A percentile compares a stretch with the other conserved stretches of the same genome.
These are phyloP conservation scores for Pleurotus platypus DNA, from an alignment of 768 basidiomycete genomes.

Conservation along the genomic window DNA sequence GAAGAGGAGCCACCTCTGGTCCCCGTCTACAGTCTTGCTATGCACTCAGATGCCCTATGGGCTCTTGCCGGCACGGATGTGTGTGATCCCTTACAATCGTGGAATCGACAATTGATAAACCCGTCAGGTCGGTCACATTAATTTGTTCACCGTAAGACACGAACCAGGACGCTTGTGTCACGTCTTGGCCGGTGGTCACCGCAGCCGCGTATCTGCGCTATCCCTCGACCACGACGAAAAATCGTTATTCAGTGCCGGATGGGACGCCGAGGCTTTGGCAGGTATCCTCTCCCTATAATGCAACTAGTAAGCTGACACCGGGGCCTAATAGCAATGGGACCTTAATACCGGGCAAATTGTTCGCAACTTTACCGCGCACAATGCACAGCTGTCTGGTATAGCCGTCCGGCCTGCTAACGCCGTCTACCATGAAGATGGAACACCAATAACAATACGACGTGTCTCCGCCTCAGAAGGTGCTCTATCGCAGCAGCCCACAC, in stretches of 20 bases:
- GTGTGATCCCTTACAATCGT: constrained; percentile 20
- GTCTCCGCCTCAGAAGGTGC: neutral
- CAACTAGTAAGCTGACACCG: constrained; percentile 11
- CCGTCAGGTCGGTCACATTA: constrained; percentile 80
- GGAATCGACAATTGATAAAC: too few relatives aligned
- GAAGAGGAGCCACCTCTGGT: constrained; percentile 53
- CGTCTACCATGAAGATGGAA: constrained; percentile 24
- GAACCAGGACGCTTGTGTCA: constrained; percentile 80
- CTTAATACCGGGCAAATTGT: constrained; percentile 83
- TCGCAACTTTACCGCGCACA: constrained; percentile 76
- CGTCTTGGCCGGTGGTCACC: constrained; percentile 65
- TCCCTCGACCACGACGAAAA: constrained; percentile 79
- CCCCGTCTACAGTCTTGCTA: constrained; percentile 86
- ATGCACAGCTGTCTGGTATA: constrained; percentile 80
- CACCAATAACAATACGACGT: constrained; percentile 11
- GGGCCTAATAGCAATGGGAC: constrained; percentile 84
- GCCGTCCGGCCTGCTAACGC: constrained; percentile 65
- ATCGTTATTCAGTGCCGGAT: constrained; percentile 85
- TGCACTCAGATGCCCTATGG: constrained; percentile 95
- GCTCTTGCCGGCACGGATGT: constrained; percentile 85
- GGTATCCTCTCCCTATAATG: constrained; percentile 24
- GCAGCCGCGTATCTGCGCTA: constrained; percentile 82
- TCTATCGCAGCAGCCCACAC: neutral
- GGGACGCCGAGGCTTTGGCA: constrained; percentile 90
- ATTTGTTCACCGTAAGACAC: constrained; percentile 90